phyloP scores from a whole-genome alignment of 352 stramenopile genomes.

The Salisapilia sapeloensis region DNA sequence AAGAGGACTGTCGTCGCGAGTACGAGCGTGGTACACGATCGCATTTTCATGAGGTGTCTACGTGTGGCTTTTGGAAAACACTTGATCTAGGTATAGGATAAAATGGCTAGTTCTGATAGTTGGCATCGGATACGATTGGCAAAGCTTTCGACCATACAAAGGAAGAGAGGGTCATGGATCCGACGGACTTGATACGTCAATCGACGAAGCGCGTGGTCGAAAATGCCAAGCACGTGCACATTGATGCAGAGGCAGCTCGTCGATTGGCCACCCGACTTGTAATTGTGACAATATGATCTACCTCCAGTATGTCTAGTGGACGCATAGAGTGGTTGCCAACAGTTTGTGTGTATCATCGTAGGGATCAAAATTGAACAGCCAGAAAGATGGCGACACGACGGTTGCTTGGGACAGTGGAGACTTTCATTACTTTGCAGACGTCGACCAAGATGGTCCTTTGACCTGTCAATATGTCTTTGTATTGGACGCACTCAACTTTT shows the following conservation, averaged over 20 bases:
- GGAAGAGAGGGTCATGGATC: conserved; percentile 34
- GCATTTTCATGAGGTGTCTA: too few relatives aligned
- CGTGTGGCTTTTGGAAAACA: too few relatives aligned
- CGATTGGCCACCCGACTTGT: conserved; percentile 27
- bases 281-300: conserved; percentile 2
- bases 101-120: too few relatives aligned
- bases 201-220: conserved; percentile 29
- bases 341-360: conserved; percentile 1
- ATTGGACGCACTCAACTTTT: conserved; percentile 82
- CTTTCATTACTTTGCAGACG: conserved; percentile 74
- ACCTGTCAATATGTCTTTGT: conserved; percentile 83
- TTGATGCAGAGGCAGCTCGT: conserved; percentile 12
- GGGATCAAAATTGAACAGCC: conserved; percentile 12
- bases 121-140: too few relatives aligned
- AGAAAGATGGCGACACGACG: conserved; percentile 24
- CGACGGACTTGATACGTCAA: conserved; percentile 23
- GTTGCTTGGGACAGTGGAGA: conserved; percentile 53
- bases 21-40: too few relatives aligned
- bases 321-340: too few relatives aligned
- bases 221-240: conserved; percentile 14
- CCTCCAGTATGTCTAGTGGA: too few relatives aligned
- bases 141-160: conserved; percentile 1
- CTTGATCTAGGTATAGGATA: not conserved
- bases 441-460: conserved; percentile 31
- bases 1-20: too few relatives aligned